phyloP scores from a whole-genome alignment of 306 rosid species.

The Sechiopsis laciniata region DNA sequence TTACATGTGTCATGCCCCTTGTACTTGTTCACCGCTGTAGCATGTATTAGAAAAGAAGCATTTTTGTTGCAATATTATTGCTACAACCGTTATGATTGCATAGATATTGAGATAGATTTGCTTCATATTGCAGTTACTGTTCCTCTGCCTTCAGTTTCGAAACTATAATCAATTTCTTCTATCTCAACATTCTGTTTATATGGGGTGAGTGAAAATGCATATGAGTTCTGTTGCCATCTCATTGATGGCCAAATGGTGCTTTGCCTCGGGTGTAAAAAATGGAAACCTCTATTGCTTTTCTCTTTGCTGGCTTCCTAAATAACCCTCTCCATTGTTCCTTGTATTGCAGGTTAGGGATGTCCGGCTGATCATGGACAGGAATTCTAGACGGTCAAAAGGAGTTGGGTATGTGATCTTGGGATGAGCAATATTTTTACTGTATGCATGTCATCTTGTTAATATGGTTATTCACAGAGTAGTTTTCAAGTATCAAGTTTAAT shows the following conservation, averaged over 20 bases:
- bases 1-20: background rate
- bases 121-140: slow-evolving; percentile 46
- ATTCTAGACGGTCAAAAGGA: slow-evolving; percentile 97
- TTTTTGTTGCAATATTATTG: slow-evolving; percentile 26
- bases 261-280: slow-evolving; percentile 19
- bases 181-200: slow-evolving; percentile 42
- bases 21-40: background rate
- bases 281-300: background rate
- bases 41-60: slow-evolving; percentile 17
- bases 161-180: slow-evolving; percentile 36
- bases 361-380: slow-evolving; percentile 97
- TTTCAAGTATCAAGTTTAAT: slow-evolving; percentile 68
- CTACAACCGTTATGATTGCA: slow-evolving; percentile 28
- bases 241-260: slow-evolving; percentile 30
- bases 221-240: slow-evolving; percentile 27
- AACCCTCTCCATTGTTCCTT: slow-evolving; percentile 8
- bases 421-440: slow-evolving; percentile 20
- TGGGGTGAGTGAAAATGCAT: slow-evolving; percentile 40
- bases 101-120: slow-evolving; percentile 35
- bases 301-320: background rate
- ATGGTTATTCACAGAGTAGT: slow-evolving; percentile 39
- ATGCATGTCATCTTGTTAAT: slow-evolving; percentile 42
- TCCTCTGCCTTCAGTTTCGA: slow-evolving; percentile 50
- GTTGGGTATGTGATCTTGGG: slow-evolving; percentile 77
- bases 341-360: slow-evolving; percentile 89